phyloP scores from a whole-genome alignment of 2,329 filamentous ascomycete species.

The Alternaria sp. region DNA sequence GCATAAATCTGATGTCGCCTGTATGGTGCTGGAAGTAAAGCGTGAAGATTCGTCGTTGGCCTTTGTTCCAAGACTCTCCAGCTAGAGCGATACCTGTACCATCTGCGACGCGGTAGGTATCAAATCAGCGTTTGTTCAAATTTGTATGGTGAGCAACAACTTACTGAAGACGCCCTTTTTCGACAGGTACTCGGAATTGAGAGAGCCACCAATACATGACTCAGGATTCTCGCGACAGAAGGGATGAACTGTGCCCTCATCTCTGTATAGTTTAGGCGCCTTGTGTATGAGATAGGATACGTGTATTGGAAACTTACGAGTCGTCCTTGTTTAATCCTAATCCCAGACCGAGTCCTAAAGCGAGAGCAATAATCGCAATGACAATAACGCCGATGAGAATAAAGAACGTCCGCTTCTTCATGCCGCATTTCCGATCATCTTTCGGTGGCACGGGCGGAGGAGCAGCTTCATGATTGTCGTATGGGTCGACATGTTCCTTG shows the following conservation, averaged over 20 bases:
- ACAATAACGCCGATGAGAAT: conserved; percentile 35
- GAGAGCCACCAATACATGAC: conserved; percentile 51
- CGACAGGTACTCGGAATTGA: conserved; percentile 51
- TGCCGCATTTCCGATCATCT: conserved; percentile 33
- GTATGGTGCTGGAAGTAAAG: conserved; percentile 57
- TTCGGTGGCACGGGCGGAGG: conserved; percentile 29
- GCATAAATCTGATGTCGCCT: conserved; percentile 54
- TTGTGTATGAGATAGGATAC: neutral
- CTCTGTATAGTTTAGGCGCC: conserved; percentile 10
- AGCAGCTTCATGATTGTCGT: conserved; percentile 19
- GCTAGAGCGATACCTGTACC: conserved; percentile 58
- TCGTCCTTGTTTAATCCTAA: conserved; percentile 42
- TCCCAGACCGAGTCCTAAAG: conserved; percentile 49
- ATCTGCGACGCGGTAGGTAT: conserved; percentile 20
- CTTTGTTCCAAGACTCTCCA: conserved; percentile 52
- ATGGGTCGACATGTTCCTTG: conserved; percentile 35
- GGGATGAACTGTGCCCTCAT: conserved; percentile 21
- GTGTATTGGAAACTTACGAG: conserved; percentile 16
- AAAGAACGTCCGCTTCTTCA: conserved; percentile 35
- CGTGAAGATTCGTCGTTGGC: conserved; percentile 50
- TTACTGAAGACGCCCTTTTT: conserved; percentile 53
- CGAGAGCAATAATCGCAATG: conserved; percentile 44
- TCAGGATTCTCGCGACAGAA: conserved; percentile 40
- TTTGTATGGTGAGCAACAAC: neutral
- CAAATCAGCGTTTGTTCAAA: neutral